phyloP scores from a whole-genome alignment of 768 basidiomycete species.

The Xanthoconium purpureum region DNA sequence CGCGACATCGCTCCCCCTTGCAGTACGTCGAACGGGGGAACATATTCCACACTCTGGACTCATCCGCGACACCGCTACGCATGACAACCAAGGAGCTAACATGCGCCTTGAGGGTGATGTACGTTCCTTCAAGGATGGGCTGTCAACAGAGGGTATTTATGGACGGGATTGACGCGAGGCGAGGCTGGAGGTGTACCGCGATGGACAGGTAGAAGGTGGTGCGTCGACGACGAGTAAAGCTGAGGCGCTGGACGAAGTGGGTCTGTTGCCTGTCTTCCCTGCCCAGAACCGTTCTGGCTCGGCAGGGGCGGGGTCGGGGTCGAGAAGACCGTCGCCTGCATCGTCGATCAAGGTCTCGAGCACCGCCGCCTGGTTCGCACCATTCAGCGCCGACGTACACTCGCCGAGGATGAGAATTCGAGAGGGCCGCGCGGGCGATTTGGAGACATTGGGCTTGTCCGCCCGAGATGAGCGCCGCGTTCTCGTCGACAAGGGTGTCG shows the following conservation, averaged over 20 bases:
- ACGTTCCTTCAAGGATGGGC: slow-evolving; percentile 63
- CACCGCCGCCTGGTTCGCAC: slow-evolving; percentile 78
- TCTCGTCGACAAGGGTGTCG: slow-evolving; percentile 86
- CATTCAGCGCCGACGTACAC: slow-evolving; percentile 90
- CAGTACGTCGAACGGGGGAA: slow-evolving; percentile 63
- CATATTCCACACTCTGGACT: slow-evolving; percentile 27
- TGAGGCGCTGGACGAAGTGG: slow-evolving; percentile 32
- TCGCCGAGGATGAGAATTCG: slow-evolving; percentile 87
- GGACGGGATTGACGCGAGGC: slow-evolving; percentile 78
- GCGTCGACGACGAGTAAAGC: slow-evolving; percentile 6
- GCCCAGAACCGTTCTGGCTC: slow-evolving; percentile 16
- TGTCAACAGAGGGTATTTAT: slow-evolving; percentile 62
- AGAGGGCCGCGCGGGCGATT: slow-evolving; percentile 78
- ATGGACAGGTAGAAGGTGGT: slow-evolving; percentile 14
- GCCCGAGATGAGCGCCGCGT: slow-evolving; percentile 86
- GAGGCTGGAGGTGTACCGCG: slow-evolving; percentile 35
- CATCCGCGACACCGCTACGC: neutral
- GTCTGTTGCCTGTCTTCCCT: slow-evolving; percentile 25
- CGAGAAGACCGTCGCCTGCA: slow-evolving; percentile 44
- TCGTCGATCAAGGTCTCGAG: slow-evolving; percentile 67
- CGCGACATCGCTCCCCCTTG: slow-evolving; percentile 65
- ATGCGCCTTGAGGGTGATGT: slow-evolving; percentile 41
- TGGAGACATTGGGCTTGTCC: slow-evolving; percentile 93
- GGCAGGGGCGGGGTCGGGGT: slow-evolving; percentile 16
- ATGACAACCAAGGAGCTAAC: slow-evolving; percentile 23